Evolutionary conservation across 495 filamentous ascomycete species (phyloP), one percentile per base, ranked within the genome.

Genomic region (Letharia columbiana): DNA sequence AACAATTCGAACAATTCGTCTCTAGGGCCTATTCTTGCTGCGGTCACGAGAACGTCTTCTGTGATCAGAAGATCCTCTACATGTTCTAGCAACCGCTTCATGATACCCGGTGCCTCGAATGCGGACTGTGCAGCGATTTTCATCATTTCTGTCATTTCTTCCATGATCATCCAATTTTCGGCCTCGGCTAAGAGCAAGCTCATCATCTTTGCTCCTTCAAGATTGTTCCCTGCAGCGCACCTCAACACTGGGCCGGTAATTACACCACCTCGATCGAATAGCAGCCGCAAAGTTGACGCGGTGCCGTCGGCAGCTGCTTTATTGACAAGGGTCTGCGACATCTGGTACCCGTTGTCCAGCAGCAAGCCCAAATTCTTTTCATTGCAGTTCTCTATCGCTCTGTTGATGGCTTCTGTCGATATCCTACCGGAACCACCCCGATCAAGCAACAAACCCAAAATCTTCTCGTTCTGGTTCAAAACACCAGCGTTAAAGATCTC

Each of bases 161-260:
- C 31, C 12, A 28, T 18, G 15, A 56, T 10, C 13, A 56, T 56
- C 11, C 11, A 56, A 17, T 56, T 31, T 33, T 56, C 7, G 5
- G 52, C 52, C 35, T 56, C 52, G 52, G 52, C 52, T 35, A 56
- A 56, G 52, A 56, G 52, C 31, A 56, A 56, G 52, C 28, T 56
- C 52, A 56, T 56, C 6, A 56, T 9, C 4, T 56, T 56, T 56
- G 31, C 4, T 35, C 52, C 52, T 8, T 56, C 31, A 10, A 2
- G 1, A 35, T 18, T 5, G 13, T 56, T 56, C 18, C 12, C 13
- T 15, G 52, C 52, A 56, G 52, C 52, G 15, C 28, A 56, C 31
- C 31, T 56, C 52, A 56, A 56, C 3, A 56, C 28, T 18, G 8
- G 6, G 31, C 52, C 13, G 23, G 28, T 56, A 56, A 35, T 56